Base-by-base conservation (phyloP, 208 protist genomes). In the Leishmania major region DNA sequence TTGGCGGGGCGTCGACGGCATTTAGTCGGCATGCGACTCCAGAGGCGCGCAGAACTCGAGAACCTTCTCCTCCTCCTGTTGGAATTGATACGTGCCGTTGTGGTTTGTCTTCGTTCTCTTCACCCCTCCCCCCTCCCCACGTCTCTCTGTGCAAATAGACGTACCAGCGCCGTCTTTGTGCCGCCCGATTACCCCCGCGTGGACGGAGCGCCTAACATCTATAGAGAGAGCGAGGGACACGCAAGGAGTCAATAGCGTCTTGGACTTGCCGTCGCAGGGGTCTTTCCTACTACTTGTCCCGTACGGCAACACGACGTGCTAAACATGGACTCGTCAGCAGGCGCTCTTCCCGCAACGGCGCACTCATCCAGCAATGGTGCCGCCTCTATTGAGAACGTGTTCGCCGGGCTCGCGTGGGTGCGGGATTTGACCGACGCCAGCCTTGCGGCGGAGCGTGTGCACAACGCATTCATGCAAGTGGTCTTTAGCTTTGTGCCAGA, bases 401-500 rank as follows among this genome's bases (percentile, higher is more conserved):
- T 95, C 19, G 84, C 92, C 3, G 85, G 85, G 1, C 81, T 90
- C 0, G 83, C 89, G 78, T 97, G 94, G 92, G 92, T 95, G 43
- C 82, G 62, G 40, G 88, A 74, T 66, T 75, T 97, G 43, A 94
- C 89, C 0, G 94, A 97, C 80, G 91, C 94, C 55, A 83, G 88
- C 15, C 84, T 95, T 22, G 86, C 82, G 43, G 81, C 92, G 13
- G 89, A 94, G 31, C 84, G 87, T 31, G 88, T 97, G 72, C 90
- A 97, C 81, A 84, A 88, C 31, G 92, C 90, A 31, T 97, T 97
- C 64, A 84, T 88, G 28, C 79, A 92, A 35, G 88, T 95, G 31
- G 91, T 97, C 62, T 95, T 97, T 60, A 89, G 85, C 79, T 91
- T 90, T 73, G 66, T 79, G 25, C 74, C 74, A 13, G 86, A 87